Base-by-base conservation (phyloP, 306 rosid species). In the Alnus glutinosa region DNA sequence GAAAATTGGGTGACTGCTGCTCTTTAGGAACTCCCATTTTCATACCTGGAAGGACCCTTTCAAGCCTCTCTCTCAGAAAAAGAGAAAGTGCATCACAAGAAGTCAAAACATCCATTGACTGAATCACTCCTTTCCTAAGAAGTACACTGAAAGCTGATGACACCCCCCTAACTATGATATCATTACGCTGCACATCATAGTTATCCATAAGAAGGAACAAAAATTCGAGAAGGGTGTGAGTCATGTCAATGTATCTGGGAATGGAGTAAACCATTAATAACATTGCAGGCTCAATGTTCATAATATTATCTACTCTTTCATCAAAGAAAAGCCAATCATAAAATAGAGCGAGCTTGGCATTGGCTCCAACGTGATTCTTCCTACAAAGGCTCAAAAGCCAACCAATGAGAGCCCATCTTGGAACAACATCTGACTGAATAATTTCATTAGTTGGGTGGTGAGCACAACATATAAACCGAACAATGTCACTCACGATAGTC, bases 311-410 rank as follows among this genome's bases (percentile, higher is more conserved):
- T 52, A 82, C 77, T 12, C 63, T 84, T 75, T 88, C 90, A 47
- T 92, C 87, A 44, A 88, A 92, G 70, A 90, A 94, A 50, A 94
- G 97, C 98, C 98, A 94, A 81, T 94, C 97, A 83, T 89, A 92
- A 74, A 94, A 87, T 62, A 94, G 83, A 72, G 97, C 93, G 36
- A 94, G 79, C 79, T 89, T 92, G 59, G 73, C 97, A 78, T 73
- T 92, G 16, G 86, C 91, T 72, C 77, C 86, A 30, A 88, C 81
- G 83, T 81, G 74, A 19, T 79, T 86, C 76, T 77, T 92, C 54
- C 82, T 80, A 69, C 96, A 90, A 63, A 52, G 83, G 7, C 78
- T 88, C 72, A 94, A 78, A 80, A 92, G 93, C 97, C 93, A 94
- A 83, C 98, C 98, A 70, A 94, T 80, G 18, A 89, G 78, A 32